Percentiles rank a stretch among this genome's conserved stretches.
These are phyloP conservation scores for Aspergillus chevalieri DNA, from an alignment of 2,329 filamentous ascomycete species.

Conservation along the genomic window DNA sequence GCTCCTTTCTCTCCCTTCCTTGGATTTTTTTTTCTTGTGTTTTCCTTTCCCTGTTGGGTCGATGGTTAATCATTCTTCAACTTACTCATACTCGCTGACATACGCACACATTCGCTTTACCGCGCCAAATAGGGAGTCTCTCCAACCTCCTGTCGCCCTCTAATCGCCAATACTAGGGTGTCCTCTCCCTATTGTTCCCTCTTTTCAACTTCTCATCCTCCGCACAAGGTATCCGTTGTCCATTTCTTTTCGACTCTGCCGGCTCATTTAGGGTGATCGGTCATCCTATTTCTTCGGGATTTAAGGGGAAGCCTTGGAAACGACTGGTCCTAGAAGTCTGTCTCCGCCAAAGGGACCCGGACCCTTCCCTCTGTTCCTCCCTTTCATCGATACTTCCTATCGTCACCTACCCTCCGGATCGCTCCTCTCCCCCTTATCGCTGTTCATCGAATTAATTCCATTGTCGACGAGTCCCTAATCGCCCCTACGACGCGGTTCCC, in stretches of 20 bases:
- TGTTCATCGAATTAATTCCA: not conserved
- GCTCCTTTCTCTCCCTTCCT: slow-evolving; percentile 1
- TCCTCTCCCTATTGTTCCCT: not conserved
- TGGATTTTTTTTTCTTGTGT: not conserved
- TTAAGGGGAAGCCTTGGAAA: slow-evolving; percentile 3
- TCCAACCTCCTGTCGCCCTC: no score
- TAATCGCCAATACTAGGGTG: no score
- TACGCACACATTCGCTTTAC: not conserved
- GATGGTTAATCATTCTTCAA: not conserved
- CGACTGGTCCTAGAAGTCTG: slow-evolving; percentile 1
- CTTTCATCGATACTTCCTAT: not conserved
- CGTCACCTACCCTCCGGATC: not conserved
- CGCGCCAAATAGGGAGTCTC: no score
- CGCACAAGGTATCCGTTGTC: not conserved
- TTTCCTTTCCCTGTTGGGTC: not conserved
- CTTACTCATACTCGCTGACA: not conserved
- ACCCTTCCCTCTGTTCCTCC: not conserved
- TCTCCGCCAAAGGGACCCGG: not conserved
- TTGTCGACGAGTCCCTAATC: not conserved
- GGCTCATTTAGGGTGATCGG: not conserved
- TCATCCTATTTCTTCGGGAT: not conserved
- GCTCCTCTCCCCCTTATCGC: not conserved
- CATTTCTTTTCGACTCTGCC: not conserved
- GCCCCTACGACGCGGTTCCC: not conserved
- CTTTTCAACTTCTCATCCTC: not conserved